These are phyloP conservation scores for Trichophyton mentagrophytes DNA, from an alignment of 2,329 filamentous ascomycete genomes.

Conservation along the genomic window DNA sequence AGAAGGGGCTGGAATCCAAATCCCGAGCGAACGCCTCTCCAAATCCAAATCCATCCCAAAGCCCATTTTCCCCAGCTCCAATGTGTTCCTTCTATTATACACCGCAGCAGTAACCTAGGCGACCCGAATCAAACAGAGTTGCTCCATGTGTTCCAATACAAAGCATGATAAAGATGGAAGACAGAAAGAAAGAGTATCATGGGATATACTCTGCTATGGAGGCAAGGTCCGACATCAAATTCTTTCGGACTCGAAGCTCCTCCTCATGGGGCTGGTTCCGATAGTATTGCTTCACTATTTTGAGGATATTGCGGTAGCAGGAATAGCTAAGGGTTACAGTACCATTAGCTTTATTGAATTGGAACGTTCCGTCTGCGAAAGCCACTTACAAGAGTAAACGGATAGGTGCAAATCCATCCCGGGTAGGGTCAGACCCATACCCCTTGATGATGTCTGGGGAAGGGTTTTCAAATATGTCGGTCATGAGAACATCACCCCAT, in stretches of 20 bases:
- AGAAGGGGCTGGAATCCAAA: neutral
- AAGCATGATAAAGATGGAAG: neutral
- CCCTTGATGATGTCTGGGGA: constrained; percentile 26
- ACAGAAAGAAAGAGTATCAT: constrained; percentile 5
- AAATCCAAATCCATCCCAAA: neutral
- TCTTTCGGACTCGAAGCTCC: constrained; percentile 28
- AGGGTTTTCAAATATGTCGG: constrained; percentile 35
- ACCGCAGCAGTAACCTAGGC: neutral
- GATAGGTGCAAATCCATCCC: constrained; percentile 18
- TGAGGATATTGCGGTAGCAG: constrained; percentile 27
- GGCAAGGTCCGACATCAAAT: constrained; percentile 22
- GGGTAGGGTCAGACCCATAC: constrained; percentile 20
- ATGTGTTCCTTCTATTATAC: neutral
- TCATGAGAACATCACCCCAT: constrained; percentile 46
- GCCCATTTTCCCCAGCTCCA: neutral
- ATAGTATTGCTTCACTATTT: constrained; percentile 29
- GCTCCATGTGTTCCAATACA: neutral
- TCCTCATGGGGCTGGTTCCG: constrained; percentile 24
- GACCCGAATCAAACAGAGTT: neutral
- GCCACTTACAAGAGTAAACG: constrained; percentile 24
- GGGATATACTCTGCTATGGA: constrained; percentile 18
- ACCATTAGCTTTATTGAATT: constrained; percentile 9
- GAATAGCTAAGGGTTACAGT: constrained; percentile 22
- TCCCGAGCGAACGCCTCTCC: neutral
- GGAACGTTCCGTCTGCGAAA: neutral